A percentile compares a stretch with the other conserved stretches of the same genome.
Evolutionary conservation across 306 rosid species (phyloP).

Genomic region (Ceratonia siliqua): DNA sequence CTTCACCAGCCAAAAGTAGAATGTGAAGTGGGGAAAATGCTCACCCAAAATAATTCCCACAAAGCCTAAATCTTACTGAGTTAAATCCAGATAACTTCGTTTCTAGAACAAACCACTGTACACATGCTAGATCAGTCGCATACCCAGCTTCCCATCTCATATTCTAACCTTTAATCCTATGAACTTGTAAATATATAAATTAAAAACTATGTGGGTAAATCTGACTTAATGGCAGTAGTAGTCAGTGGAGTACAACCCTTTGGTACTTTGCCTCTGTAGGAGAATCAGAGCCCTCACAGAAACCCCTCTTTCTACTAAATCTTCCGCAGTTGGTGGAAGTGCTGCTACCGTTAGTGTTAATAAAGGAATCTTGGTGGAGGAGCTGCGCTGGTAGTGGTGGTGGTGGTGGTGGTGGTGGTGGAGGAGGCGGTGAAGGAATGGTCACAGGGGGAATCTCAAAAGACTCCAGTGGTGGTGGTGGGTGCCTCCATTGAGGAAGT

Average conservation of each 20-base stretch:
- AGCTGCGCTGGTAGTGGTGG: constrained; percentile 41
- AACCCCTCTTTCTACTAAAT: constrained; percentile 67
- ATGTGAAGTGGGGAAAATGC: constrained; percentile 49
- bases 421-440: constrained; percentile 54
- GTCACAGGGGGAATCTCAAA: constrained; percentile 91
- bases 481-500: constrained; percentile 99
- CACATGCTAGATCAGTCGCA: constrained; percentile 65
- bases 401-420: constrained; percentile 26
- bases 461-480: constrained; percentile 93
- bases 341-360: constrained; percentile 39
- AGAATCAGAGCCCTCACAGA: constrained; percentile 62
- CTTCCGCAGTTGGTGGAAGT: constrained; percentile 51
- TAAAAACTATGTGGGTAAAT: constrained; percentile 36
- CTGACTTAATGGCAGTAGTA: constrained; percentile 12
- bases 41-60: constrained; percentile 23
- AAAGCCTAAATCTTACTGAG: constrained; percentile 41
- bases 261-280: constrained; percentile 73
- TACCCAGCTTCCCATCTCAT: constrained; percentile 34
- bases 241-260: constrained; percentile 74
- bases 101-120: constrained; percentile 62
- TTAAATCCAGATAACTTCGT: constrained; percentile 40
- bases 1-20: constrained; percentile 53
- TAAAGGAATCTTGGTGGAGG: constrained; percentile 56
- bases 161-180: constrained; percentile 48
- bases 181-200: constrained; percentile 37